Conservation (phyloP, 176 grass and related monocot species). For the Aegilops sharonensis region DNA sequence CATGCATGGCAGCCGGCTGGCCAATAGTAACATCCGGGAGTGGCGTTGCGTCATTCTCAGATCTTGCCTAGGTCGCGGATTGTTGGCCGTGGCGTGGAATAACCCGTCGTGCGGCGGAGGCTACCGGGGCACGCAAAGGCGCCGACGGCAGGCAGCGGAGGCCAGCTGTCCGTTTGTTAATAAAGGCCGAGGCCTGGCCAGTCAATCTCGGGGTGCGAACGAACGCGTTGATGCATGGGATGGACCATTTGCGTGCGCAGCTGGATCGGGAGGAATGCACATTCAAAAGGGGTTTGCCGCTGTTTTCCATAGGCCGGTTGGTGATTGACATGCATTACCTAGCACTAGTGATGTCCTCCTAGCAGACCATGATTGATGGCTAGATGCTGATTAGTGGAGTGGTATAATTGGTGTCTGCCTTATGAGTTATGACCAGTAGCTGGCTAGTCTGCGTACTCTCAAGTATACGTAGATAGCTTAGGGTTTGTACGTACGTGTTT, state of each 20-base stretch:
- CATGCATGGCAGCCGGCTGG: not conserved
- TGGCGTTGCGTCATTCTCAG: not conserved
- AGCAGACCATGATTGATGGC: not conserved
- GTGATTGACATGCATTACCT: not conserved
- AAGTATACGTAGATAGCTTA: not conserved
- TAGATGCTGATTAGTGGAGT: not conserved
- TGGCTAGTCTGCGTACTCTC: not conserved
- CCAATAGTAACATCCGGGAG: not conserved
- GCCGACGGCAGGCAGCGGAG: not conserved
- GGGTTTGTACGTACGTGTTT: not conserved
- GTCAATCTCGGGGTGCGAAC: not conserved
- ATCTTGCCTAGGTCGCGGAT: not conserved
- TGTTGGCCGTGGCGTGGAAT: not conserved
- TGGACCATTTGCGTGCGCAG: not conserved
- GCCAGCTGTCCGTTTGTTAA: not conserved
- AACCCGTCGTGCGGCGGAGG: not conserved
- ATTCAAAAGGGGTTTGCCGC: not conserved
- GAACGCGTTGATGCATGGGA: not conserved
- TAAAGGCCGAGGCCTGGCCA: not conserved
- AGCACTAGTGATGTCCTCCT: not conserved
- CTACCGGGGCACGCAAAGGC: slow-evolving; percentile 10
- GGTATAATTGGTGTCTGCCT: not conserved
- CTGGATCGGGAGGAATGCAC: not conserved
- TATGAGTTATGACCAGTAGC: not conserved
- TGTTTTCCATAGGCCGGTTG: not conserved